Evolutionary conservation across 192 early-diverging fungal species (phyloP), one percentile per base, ranked within the genome.

Genomic region (Globomyces pollinis-pini): DNA sequence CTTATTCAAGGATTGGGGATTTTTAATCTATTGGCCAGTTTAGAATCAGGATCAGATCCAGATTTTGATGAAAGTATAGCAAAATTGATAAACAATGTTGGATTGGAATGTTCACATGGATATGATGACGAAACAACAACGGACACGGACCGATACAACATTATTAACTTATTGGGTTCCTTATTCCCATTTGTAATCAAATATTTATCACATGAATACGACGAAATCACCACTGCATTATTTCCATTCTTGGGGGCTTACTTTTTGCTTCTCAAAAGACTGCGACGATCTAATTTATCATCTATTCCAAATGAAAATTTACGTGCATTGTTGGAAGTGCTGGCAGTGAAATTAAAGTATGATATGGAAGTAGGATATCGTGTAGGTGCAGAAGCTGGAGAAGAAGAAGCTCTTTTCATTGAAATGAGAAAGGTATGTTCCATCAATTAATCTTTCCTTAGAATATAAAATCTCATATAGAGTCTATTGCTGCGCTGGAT

Each of bases 291-390:
- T 1, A 38, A 36, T 16, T 23, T 13, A 20, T 42, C 16, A 52
- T 38, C 20, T 39, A 59, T 57, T 12, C 38, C 28, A 29, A 20
- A 26, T 21, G 65, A 73, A 24, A 71, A 64, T 45, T 31, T 77
- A 4, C 24, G 56, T 9, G 66, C 53, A 9, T 69, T 90, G 30
- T 66, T 91, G 33, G 70, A 76, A 26, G 80, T 83, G 0, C 69
- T 94, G 33, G 80, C 91, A 12, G 65, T 81, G 29, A 94, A 94
- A 77, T 88, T 94, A 81, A 90, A 91, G 73, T 94, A 91, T 60
- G 80, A 89, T 70, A 86, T 90, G 29, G 89, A 91, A 42, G 88
- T 84, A 50, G 76, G 84, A 6, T 89, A 82, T 79, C 79, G 76
- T 13, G 70, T 78, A 54, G 87, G 79, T 18, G 85, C 78, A 13